These are phyloP conservation scores for Breynia disticha DNA, from an alignment of 441 rosid species.

Conservation along the genomic window DNA sequence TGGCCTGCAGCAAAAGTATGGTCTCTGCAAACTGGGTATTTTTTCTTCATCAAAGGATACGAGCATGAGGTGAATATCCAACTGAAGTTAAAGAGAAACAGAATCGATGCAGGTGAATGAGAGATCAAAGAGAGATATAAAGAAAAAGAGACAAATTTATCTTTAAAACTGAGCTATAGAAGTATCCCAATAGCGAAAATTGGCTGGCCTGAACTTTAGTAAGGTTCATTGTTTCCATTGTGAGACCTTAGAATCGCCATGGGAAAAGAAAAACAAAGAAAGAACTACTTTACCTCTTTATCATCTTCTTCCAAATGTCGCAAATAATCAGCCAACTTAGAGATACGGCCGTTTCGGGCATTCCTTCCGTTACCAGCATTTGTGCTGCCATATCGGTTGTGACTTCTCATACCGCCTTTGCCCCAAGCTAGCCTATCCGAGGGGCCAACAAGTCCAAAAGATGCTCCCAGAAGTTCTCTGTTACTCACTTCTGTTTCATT, in stretches of 20 bases:
- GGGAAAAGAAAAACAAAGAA: too few species aligned
- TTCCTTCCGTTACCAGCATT: conserved; percentile 36
- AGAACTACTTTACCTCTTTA: conserved; percentile 28
- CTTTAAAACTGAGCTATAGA: too few species aligned
- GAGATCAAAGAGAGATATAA: too few species aligned
- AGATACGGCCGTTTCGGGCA: conserved; percentile 30
- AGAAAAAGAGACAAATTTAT: too few species aligned
- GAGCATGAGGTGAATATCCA: conserved; percentile 44
- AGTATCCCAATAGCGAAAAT: too few species aligned
- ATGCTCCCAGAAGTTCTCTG: conserved; percentile 37
- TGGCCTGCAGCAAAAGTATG: conserved; percentile 49
- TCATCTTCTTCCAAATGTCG: conserved; percentile 38
- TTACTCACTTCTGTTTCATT: conserved; percentile 33
- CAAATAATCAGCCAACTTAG: conserved; percentile 49
- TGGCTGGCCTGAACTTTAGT: too few species aligned
- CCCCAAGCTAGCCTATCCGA: conserved; percentile 67
- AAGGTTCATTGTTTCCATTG: not conserved
- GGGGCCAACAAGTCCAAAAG: conserved; percentile 36
- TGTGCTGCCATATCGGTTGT: conserved; percentile 45
- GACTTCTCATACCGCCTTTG: conserved; percentile 60
- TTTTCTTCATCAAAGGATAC: conserved; percentile 38
- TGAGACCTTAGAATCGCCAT: conserved; percentile 8
- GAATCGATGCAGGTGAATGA: too few species aligned
- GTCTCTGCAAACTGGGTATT: conserved; percentile 40
- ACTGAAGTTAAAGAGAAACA: conserved; percentile 26